Evolutionary conservation across 306 rosid species (phyloP).

Genomic region (Fragaria vesca): DNA sequence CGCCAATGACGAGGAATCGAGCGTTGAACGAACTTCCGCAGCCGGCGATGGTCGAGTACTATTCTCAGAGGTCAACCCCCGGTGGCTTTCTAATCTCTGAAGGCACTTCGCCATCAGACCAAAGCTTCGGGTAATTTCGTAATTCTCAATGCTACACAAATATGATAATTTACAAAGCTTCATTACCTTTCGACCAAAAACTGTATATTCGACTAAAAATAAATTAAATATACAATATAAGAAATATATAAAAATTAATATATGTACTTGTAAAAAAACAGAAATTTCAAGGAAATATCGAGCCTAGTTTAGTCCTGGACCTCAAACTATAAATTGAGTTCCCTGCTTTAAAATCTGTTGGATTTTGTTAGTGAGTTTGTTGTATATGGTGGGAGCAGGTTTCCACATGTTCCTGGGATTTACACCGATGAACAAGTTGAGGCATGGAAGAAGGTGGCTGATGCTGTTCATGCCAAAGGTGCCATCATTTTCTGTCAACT

Average conservation of each 20-base stretch:
- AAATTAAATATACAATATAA: too few relatives aligned
- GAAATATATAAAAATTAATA: too few relatives aligned
- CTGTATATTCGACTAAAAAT: background rate
- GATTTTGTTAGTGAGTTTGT: background rate
- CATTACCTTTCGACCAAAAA: background rate
- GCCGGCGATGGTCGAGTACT: slow-evolving; percentile 42
- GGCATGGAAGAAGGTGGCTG: slow-evolving; percentile 81
- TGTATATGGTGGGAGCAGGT: slow-evolving; percentile 31
- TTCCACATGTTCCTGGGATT: slow-evolving; percentile 58
- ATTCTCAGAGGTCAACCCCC: slow-evolving; percentile 45
- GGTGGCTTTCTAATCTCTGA: slow-evolving; percentile 56
- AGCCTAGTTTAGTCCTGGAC: too few relatives aligned
- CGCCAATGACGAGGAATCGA: slow-evolving; percentile 59
- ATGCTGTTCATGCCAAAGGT: slow-evolving; percentile 86
- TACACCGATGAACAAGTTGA: slow-evolving; percentile 56
- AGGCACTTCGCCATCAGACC: slow-evolving; percentile 46
- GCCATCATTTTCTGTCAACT: slow-evolving; percentile 79
- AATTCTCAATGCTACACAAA: background rate
- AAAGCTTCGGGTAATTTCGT: slow-evolving; percentile 47
- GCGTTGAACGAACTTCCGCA: slow-evolving; percentile 46
- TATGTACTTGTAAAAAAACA: too few relatives aligned
- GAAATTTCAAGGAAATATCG: too few relatives aligned
- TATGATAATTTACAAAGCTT: background rate
- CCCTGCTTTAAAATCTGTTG: background rate
- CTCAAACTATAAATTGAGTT: background rate